phyloP scores from a whole-genome alignment of 805 yeast genomes.

The Candida golubevii region DNA sequence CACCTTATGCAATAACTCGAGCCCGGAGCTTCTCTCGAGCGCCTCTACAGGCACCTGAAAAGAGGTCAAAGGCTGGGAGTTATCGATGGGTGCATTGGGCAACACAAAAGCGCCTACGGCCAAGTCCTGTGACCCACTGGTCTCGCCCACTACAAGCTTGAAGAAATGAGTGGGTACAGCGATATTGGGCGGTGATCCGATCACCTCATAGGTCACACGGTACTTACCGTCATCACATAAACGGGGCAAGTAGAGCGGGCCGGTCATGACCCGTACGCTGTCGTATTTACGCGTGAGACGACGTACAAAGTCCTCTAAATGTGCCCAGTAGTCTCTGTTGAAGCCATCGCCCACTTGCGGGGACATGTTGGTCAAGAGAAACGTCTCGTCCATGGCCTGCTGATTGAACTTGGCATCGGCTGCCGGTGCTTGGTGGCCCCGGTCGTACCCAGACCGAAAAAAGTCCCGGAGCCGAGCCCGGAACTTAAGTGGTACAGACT shows the following conservation, averaged over 20 bases:
- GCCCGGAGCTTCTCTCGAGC: conserved; percentile 80
- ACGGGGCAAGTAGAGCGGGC: conserved; percentile 87
- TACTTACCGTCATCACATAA: conserved; percentile 77
- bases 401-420: conserved; percentile 93
- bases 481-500: conserved; percentile 67
- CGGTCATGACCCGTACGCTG: conserved; percentile 83
- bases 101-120: conserved; percentile 90
- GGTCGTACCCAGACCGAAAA: conserved; percentile 91
- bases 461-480: conserved; percentile 78
- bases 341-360: conserved; percentile 98
- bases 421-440: conserved; percentile 98
- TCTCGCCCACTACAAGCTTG: conserved; percentile 85
- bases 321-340: conserved; percentile 97
- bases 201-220: conserved; percentile 82
- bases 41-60: conserved; percentile 91
- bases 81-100: conserved; percentile 80
- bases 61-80: conserved; percentile 60
- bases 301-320: conserved; percentile 84
- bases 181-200: conserved; percentile 92
- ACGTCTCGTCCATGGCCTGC: conserved; percentile 92
- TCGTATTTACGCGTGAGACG: conserved; percentile 67
- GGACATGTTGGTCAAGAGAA: conserved; percentile 81
- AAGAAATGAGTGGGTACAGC: conserved; percentile 98
- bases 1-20: conserved; percentile 69
- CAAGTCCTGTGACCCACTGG: conserved; percentile 39